Conservation (phyloP, 108 stramenopile genomes). For the Phaeodactylum tricornutum region DNA sequence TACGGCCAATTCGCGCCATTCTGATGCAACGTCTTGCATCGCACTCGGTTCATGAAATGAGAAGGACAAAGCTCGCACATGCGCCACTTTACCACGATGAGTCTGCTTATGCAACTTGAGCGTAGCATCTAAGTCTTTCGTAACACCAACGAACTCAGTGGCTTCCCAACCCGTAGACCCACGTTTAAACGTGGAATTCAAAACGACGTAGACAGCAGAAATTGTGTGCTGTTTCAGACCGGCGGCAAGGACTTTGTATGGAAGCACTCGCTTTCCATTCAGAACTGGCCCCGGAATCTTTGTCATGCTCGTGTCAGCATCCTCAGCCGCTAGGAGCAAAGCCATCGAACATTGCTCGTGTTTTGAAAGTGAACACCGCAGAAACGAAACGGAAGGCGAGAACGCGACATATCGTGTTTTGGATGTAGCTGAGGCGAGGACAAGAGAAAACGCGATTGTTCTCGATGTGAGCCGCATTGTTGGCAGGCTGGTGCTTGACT, state of each 20-base stretch:
- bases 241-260: conserved; percentile 36
- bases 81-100: conserved; percentile 22
- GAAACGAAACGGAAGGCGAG: no score
- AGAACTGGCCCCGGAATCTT: no score
- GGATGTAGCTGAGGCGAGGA: no score
- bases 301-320: no score
- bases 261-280: conserved; percentile 69
- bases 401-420: no score
- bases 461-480: no score
- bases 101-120: conserved; percentile 17
- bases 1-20: conserved; percentile 49
- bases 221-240: conserved; percentile 45
- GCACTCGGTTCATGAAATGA: conserved; percentile 53
- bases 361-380: no score
- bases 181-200: conserved; percentile 47
- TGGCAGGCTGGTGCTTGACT: no score
- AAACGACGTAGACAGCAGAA: conserved; percentile 69
- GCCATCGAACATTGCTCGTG: no score
- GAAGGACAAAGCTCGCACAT: conserved; percentile 67
- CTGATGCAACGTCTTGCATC: conserved; percentile 65
- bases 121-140: conserved; percentile 36
- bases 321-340: no score
- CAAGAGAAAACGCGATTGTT: no score
- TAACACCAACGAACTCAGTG: conserved; percentile 47
- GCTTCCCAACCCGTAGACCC: conserved; percentile 61